Evolutionary conservation across 2,329 filamentous ascomycete species (phyloP), one percentile per base, ranked within the genome.

Genomic region (Thielaviopsis punctulata): DNA sequence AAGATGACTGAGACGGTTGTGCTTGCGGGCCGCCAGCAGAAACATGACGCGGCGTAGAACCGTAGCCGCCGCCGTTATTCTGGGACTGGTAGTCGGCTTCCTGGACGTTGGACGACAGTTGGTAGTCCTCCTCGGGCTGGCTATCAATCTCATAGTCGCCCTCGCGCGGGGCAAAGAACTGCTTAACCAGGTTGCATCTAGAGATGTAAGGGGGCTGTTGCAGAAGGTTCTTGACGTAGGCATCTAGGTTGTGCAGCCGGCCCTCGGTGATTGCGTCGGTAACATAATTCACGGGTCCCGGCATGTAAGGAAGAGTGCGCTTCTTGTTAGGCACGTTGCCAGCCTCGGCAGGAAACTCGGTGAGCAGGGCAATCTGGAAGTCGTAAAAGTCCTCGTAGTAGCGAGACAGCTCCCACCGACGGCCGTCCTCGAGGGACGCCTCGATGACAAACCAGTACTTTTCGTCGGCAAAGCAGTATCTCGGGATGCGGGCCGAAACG

Each of bases 361-460:
- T 90, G 48, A 98, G 77, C 8, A 98, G 79, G 27, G 88, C 86
- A 62, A 96, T 96, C 65, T 98, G 92, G 65, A 96, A 90, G 65
- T 96, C 92, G 68, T 96, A 98, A 63, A 98, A 98, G 68, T 96
- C 92, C 65, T 96, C 88, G 62, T 98, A 98, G 62, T 94, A 92
- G 57, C 92, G 80, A 39, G 87, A 90, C 48, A 98, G 70, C 63
- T 95, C 89, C 88, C 89, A 96, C 62, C 86, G 82, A 46, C 86
- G 77, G 47, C 88, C 89, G 63, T 96, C 89, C 62, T 95, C 87
- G 65, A 96, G 78, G 60, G 82, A 76, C 22, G 86, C 87, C 65
- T 95, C 89, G 55, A 98, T 90, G 52, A 95, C 86, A 62, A 96
- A 98, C 87, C 92, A 96, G 67, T 96, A 96, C 65, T 95, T 95